Evolutionary conservation across 1,284 basidiomycete genomes (phyloP).

Genomic region (Trichosporon inkin): DNA sequence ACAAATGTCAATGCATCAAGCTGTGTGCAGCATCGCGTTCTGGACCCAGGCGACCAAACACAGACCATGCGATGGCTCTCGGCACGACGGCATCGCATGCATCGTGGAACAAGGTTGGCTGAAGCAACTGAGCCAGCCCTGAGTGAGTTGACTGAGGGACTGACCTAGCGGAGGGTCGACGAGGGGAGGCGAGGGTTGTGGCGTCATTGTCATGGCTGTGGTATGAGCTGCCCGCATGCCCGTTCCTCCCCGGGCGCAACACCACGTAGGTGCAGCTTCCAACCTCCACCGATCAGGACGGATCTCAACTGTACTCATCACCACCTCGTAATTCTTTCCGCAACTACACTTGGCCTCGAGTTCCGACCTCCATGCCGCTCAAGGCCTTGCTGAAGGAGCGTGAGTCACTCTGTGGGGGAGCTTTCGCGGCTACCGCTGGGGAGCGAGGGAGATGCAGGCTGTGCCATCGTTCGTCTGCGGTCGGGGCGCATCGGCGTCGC

Average conservation of each 20-base stretch:
- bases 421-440: background rate
- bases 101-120: background rate
- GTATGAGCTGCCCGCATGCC: background rate
- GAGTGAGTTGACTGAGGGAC: background rate
- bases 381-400: conserved; percentile 46
- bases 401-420: conserved; percentile 24
- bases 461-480: background rate
- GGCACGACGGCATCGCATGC: background rate
- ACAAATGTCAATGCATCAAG: no score
- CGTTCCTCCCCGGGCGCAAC: background rate
- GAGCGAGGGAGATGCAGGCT: background rate
- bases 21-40: no score
- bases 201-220: conserved; percentile 5
- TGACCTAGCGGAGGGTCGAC: background rate
- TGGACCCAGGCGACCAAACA: no score
- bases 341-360: background rate
- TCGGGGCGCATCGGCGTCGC: background rate
- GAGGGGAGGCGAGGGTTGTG: background rate
- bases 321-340: background rate
- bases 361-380: conserved; percentile 37
- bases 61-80: no score
- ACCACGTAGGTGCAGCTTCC: background rate
- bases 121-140: background rate
- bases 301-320: conserved; percentile 6
- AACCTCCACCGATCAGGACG: background rate